phyloP scores from a whole-genome alignment of 306 rosid genomes.

The Begonia fuchsioides region DNA sequence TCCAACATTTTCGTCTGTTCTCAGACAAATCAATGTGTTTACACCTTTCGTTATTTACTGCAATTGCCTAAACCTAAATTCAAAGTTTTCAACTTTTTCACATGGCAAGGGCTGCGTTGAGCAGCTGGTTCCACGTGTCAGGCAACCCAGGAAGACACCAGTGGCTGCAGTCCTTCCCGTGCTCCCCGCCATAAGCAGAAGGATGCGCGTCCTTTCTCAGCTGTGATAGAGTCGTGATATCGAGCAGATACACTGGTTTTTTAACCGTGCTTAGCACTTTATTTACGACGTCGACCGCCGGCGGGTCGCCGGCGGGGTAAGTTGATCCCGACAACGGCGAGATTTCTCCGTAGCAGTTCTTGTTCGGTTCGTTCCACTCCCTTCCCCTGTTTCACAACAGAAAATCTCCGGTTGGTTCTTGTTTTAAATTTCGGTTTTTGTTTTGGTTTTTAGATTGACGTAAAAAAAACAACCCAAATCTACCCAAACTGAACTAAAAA shows the following conservation, averaged over 20 bases:
- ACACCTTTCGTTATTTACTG: not conserved
- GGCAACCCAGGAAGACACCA: conserved; percentile 98
- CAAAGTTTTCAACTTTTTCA: conserved; percentile 2
- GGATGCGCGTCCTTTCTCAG: conserved; percentile 90
- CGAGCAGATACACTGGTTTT: conserved; percentile 58
- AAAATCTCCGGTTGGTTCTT: too few species aligned
- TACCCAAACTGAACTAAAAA: too few species aligned
- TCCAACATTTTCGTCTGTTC: too few species aligned
- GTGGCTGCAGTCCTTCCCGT: conserved; percentile 87
- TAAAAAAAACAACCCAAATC: not conserved
- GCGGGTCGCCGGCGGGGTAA: conserved; percentile 80
- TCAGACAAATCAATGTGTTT: not conserved
- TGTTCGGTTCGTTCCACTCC: conserved; percentile 77
- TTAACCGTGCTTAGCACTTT: conserved; percentile 47
- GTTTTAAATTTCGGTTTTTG: too few species aligned
- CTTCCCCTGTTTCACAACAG: conserved; percentile 46
- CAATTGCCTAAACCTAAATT: not conserved
- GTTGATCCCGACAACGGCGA: conserved; percentile 54
- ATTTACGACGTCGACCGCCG: conserved; percentile 39
- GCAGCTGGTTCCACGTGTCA: conserved; percentile 92
- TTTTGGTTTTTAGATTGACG: too few species aligned
- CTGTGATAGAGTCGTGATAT: conserved; percentile 78
- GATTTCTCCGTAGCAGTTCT: conserved; percentile 57
- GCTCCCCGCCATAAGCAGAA: conserved; percentile 46
- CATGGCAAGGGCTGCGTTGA: conserved; percentile 50